Evolutionary conservation across 441 rosid species (phyloP).

Genomic region (Pelargonium citronellum): DNA sequence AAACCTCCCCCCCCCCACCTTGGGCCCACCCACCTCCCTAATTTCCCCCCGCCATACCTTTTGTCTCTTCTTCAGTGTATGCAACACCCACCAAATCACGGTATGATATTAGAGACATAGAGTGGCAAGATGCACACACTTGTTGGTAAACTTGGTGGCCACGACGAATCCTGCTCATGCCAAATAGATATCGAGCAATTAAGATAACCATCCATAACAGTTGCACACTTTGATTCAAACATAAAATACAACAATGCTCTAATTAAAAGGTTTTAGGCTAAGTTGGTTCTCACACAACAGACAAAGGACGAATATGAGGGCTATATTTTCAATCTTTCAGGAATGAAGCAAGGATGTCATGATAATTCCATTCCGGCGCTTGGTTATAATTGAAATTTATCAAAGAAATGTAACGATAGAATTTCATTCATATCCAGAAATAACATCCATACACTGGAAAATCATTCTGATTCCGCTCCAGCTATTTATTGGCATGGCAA

Average conservation of each 20-base stretch:
- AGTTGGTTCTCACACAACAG: background rate
- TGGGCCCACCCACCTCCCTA: constrained; percentile 98
- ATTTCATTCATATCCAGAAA: background rate
- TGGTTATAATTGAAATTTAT: background rate
- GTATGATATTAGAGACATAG: constrained; percentile 92
- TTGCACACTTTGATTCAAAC: background rate
- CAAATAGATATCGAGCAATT: constrained; percentile 21
- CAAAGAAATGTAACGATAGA: background rate
- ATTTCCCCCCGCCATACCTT: constrained; percentile 99
- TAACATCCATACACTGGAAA: background rate
- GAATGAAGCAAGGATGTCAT: background rate
- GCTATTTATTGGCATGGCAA: background rate
- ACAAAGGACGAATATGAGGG: background rate
- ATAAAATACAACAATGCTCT: background rate
- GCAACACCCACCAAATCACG: constrained; percentile 99
- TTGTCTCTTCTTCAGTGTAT: constrained; percentile 92
- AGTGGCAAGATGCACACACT: constrained; percentile 99
- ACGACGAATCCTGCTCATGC: constrained; percentile 80
- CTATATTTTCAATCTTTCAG: background rate
- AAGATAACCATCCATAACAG: background rate
- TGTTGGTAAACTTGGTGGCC: constrained; percentile 98
- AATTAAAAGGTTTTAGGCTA: background rate
- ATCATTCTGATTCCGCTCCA: background rate
- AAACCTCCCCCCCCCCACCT: constrained; percentile 99
- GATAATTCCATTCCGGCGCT: background rate